phyloP scores from a whole-genome alignment of 768 basidiomycete genomes.

The Tylopilus cervinicoccineus region DNA sequence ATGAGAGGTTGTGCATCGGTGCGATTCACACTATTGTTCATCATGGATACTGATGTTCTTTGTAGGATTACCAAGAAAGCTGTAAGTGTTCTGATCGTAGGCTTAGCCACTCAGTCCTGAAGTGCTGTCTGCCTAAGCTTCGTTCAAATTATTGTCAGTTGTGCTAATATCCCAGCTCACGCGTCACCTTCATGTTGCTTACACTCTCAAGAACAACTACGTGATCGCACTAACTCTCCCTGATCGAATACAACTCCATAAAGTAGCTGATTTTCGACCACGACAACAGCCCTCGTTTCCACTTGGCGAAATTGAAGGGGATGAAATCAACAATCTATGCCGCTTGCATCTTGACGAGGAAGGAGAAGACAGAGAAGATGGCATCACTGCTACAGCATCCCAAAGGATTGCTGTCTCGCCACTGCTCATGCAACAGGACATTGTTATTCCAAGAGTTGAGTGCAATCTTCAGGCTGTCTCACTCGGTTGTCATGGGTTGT shows the following conservation, averaged over 20 bases:
- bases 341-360: conserved; percentile 29
- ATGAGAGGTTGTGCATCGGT: conserved; percentile 63
- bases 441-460: conserved; percentile 13
- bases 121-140: conserved; percentile 38
- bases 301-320: conserved; percentile 25
- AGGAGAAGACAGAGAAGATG: conserved; percentile 20
- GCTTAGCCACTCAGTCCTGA: conserved; percentile 3
- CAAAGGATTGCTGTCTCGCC: conserved; percentile 15
- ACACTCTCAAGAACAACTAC: conserved; percentile 48
- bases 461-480: conserved; percentile 37
- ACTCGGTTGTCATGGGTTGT: conserved; percentile 40
- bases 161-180: conserved; percentile 40
- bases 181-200: conserved; percentile 39
- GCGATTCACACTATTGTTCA: conserved; percentile 17
- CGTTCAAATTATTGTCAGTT: conserved; percentile 59
- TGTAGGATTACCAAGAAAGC: conserved; percentile 74
- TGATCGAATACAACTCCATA: conserved; percentile 41
- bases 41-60: conserved; percentile 1
- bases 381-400: not conserved
- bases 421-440: conserved; percentile 17
- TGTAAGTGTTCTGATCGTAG: conserved; percentile 39
- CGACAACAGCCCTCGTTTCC: conserved; percentile 43
- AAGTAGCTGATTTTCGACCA: conserved; percentile 43
- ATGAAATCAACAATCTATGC: conserved; percentile 18
- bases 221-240: conserved; percentile 45